Evolutionary conservation across 116 monocot species (phyloP), one percentile per base, ranked within the genome.

Genomic region (Phalaenopsis hybrid): DNA sequence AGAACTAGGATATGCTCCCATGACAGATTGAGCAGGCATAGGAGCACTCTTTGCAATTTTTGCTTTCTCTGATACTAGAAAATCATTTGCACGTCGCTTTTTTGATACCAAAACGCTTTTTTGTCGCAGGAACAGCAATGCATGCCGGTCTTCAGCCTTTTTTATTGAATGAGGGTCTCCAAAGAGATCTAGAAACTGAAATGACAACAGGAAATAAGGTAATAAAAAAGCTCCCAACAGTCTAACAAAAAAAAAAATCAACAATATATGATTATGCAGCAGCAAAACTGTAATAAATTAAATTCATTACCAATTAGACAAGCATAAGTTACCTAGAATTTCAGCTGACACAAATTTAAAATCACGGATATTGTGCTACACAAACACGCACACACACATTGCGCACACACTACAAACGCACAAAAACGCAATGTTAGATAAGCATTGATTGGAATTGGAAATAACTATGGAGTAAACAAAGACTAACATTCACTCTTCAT

Each of bases 111-210:
- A 82, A 9, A 83, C 69, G 79, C 81, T 86, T 79, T 84, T 91
- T 34, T 99, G 93, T 34, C 90, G 88, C 10, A 91, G 77, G 84
- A 99, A 99, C 31, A 93, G 84, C 72, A 79, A 80, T 13, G 81
- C 72, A 80, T 99, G 99, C 16, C 95, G 88, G 75, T 83, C 85
- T 8, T 84, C 87, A 43, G 99, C 95, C 87, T 91, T 95, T 83
- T 92, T 99, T 23, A 95, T 91, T 1, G 89, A 83, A 18, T 87
- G 85, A 50, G 85, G 73, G 81, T 94, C 89, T 76, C 99, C 99
- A 89, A 99, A 99, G 51, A 93, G 81, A 92, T 95, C 99, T 78
- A 95, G 82, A 82, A 99, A 99, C 99, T 99, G 85, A 31, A 80
- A 78, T 21, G 45, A 44, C 8, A 41, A 68, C 17, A 4, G 52